phyloP scores from a whole-genome alignment of 1,284 basidiomycete genomes.

The Cutaneotrichosporon dermatis region DNA sequence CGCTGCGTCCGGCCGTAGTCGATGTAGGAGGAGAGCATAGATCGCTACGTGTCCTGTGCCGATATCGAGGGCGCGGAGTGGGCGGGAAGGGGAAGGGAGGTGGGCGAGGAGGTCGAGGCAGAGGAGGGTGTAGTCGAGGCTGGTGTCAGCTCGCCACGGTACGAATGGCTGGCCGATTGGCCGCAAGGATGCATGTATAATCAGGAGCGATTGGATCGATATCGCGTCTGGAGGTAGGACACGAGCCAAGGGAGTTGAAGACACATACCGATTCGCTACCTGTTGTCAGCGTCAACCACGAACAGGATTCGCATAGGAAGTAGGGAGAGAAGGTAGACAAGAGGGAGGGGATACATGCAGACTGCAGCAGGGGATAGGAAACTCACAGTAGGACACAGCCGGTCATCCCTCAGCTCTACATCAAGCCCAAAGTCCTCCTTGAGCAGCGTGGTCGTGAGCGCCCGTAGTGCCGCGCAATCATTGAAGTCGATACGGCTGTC shows the following conservation, averaged over 20 bases:
- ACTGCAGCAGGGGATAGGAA: too few relatives aligned
- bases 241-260: not conserved
- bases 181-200: too few relatives aligned
- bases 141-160: conserved; percentile 32
- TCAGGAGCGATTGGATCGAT: too few relatives aligned
- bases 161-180: too few relatives aligned
- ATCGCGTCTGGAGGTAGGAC: not conserved
- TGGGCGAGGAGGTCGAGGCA: conserved; percentile 56
- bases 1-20: conserved; percentile 55
- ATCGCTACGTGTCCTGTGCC: conserved; percentile 89
- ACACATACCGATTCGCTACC: conserved; percentile 42
- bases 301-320: too few relatives aligned
- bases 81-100: not conserved
- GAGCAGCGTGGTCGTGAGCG: conserved; percentile 70
- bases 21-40: conserved; percentile 74
- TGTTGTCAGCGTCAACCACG: conserved; percentile 9
- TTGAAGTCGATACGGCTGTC: conserved; percentile 64
- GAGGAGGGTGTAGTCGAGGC: conserved; percentile 72
- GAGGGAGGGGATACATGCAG: too few relatives aligned
- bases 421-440: conserved; percentile 66
- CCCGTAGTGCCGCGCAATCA: conserved; percentile 62
- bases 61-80: conserved; percentile 51
- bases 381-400: conserved; percentile 79
- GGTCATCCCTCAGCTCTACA: conserved; percentile 61
- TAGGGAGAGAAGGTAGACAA: too few relatives aligned